Conservation (phyloP, 352 stramenopile species). For the Halophytophthora polymorphica region DNA sequence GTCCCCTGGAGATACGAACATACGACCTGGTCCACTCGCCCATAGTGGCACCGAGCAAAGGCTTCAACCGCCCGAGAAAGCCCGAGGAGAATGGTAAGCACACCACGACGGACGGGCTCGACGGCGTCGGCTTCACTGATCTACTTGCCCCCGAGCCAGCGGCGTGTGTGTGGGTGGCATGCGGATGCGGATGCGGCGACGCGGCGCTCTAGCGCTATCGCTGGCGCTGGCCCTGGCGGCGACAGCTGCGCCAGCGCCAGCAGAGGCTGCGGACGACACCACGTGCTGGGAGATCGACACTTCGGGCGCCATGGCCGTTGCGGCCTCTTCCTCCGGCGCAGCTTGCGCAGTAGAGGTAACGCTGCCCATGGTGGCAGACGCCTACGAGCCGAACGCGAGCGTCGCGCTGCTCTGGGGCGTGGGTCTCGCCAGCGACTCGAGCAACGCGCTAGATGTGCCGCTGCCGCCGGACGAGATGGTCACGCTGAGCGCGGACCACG, state of each 20-base stretch:
- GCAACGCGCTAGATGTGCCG: slow-evolving; percentile 45
- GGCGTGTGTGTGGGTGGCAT: slow-evolving; percentile 4
- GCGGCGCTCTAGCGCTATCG: slow-evolving; percentile 3
- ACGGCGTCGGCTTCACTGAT: neutral
- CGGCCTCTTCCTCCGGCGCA: slow-evolving; percentile 20
- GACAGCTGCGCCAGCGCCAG: too few relatives aligned
- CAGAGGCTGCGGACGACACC: slow-evolving; percentile 9
- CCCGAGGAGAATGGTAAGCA: too few relatives aligned
- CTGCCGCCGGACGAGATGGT: slow-evolving; percentile 30
- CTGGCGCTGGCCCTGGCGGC: neutral
- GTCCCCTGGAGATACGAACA: too few relatives aligned
- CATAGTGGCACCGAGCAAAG: too few relatives aligned
- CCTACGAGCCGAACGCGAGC: slow-evolving; percentile 36
- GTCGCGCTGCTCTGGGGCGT: slow-evolving; percentile 47
- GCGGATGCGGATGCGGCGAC: slow-evolving; percentile 8
- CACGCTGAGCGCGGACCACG: slow-evolving; percentile 30
- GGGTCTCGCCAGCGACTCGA: slow-evolving; percentile 21
- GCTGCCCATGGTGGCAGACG: slow-evolving; percentile 26
- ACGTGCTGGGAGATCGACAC: slow-evolving; percentile 41
- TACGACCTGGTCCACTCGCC: too few relatives aligned
- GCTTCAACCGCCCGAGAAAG: too few relatives aligned
- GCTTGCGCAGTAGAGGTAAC: slow-evolving; percentile 33
- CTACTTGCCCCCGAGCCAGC: neutral
- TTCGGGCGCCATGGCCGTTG: slow-evolving; percentile 9
- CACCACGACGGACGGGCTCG: neutral